These are phyloP conservation scores for Paraconiothyrium sp. DNA, from an alignment of 2,329 filamentous ascomycete species.

Conservation along the genomic window DNA sequence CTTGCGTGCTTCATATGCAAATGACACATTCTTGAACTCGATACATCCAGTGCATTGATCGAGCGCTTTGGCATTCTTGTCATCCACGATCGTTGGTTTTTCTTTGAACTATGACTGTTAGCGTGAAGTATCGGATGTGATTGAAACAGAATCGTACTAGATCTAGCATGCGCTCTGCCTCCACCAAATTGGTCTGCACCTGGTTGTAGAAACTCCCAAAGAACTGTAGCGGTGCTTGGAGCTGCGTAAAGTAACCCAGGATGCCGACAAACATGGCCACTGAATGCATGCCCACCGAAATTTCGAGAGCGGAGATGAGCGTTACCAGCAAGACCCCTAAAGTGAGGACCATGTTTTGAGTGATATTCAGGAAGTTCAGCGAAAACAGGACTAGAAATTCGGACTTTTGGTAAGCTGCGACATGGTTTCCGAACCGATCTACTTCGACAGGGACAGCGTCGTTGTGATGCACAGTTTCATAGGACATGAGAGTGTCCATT, in stretches of 20 bases:
- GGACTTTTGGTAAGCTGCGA: constrained; percentile 24
- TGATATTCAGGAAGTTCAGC: constrained; percentile 26
- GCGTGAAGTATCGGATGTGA: no score
- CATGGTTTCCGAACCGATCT: constrained; percentile 12
- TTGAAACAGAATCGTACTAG: constrained; percentile 19
- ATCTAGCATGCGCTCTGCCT: constrained; percentile 32
- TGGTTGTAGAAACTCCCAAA: constrained; percentile 34
- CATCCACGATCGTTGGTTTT: constrained; percentile 22
- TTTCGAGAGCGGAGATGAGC: constrained; percentile 22
- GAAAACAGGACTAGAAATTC: constrained; percentile 29
- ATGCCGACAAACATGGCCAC: constrained; percentile 30
- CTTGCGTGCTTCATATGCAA: constrained; percentile 27
- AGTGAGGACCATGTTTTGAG: constrained; percentile 28
- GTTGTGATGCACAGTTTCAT: constrained; percentile 47
- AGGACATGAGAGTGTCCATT: constrained; percentile 60
- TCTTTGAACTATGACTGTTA: constrained; percentile 15
- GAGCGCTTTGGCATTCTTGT: constrained; percentile 13
- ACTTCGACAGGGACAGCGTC: constrained; percentile 22
- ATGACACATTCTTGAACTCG: constrained; percentile 27
- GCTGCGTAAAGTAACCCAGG: constrained; percentile 29
- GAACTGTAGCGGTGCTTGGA: constrained; percentile 32
- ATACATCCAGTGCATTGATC: constrained; percentile 19
- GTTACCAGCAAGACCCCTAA: constrained; percentile 23
- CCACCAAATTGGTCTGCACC: constrained; percentile 33
- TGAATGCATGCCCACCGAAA: constrained; percentile 17